Percentiles rank a stretch among this genome's conserved stretches.
phyloP scores from a whole-genome alignment of 768 basidiomycete species.

The Boletus subparvulus region DNA sequence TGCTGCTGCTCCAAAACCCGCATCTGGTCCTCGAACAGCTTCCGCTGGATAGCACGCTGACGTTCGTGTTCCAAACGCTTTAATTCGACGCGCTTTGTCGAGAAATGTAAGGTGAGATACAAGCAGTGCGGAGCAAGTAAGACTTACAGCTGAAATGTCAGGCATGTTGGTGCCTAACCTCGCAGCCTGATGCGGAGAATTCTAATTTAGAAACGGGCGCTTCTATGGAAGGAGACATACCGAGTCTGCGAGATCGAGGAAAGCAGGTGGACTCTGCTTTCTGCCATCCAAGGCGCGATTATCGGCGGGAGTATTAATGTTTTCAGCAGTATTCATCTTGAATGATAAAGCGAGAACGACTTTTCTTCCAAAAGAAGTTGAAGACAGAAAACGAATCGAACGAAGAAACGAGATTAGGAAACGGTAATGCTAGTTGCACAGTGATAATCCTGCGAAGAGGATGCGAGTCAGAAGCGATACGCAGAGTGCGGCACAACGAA shows the following conservation, averaged over 20 bases:
- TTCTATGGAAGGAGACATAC: slow-evolving; percentile 46
- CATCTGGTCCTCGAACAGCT: slow-evolving; percentile 97
- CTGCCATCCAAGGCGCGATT: slow-evolving; percentile 66
- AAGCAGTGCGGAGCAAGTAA: not conserved
- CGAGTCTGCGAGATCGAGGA: slow-evolving; percentile 91
- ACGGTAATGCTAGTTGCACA: slow-evolving; percentile 65
- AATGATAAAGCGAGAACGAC: slow-evolving; percentile 41
- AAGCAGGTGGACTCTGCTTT: slow-evolving; percentile 88
- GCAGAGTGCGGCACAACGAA: slow-evolving; percentile 13
- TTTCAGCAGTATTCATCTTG: slow-evolving; percentile 73
- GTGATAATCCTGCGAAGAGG: slow-evolving; percentile 48
- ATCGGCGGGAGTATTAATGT: slow-evolving; percentile 72
- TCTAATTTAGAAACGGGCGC: slow-evolving; percentile 8
- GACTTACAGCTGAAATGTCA: slow-evolving; percentile 81
- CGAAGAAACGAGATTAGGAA: slow-evolving; percentile 49
- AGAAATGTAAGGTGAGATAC: slow-evolving; percentile 7
- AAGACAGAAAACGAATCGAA: slow-evolving; percentile 46
- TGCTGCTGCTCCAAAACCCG: slow-evolving; percentile 89
- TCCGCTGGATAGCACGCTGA: slow-evolving; percentile 82
- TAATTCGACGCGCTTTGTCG: slow-evolving; percentile 74
- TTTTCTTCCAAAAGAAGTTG: slow-evolving; percentile 53
- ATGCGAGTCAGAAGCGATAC: slow-evolving; percentile 26
- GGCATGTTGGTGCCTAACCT: slow-evolving; percentile 83
- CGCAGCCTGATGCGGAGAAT: slow-evolving; percentile 54
- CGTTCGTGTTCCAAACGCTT: slow-evolving; percentile 87